Base-by-base conservation (phyloP, 2,329 filamentous ascomycete species). In the Penicillium aurantiogriseum region DNA sequence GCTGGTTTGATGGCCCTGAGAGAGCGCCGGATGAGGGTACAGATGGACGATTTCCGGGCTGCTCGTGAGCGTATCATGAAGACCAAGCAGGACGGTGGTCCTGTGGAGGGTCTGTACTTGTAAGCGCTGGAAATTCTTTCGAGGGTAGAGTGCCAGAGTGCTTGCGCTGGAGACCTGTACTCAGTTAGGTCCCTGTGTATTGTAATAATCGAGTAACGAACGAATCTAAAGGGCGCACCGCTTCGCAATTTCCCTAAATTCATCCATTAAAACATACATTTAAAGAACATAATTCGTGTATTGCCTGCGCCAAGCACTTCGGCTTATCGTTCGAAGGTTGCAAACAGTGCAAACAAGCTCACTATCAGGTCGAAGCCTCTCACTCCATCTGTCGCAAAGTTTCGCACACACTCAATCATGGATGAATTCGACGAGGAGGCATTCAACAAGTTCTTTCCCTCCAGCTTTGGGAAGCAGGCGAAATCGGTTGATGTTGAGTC, bases 41-140 rank as follows among this genome's bases (percentile, higher is more conserved):
- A 97, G 78, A 99, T 99, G 94, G 91, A 92, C 8, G 94, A 99
- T 77, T 99, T 99, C 83, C 83, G 94, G 55, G 84, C 91, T 56
- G 94, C 94, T 25, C 85, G 93, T 68, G 94, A 99, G 79, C 88
- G 91, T 65, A 95, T 99, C 62, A 83, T 99, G 76, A 95, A 96
- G 81, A 99, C 95, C 49, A 99, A 99, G 88, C 94, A 89, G 71
- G 94, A 99, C 81, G 93, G 93, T 67, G 95, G 97, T 79, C 94
- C 95, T 0, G 67, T 74, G 48, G 94, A 99, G 80, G 94, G 94
- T 67, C 80, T 99, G 85, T 99, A 99, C 81, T 87, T 99, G 89
- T 99, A 97, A 73, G 59, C 58, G 56, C 51, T 60, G 50, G 54
- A 25, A 51, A 42, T 54, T 49, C 63, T 59, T 31, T 60, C 29